Base-by-base conservation (phyloP, 345 rosid genomes). In the Salix brachista region DNA sequence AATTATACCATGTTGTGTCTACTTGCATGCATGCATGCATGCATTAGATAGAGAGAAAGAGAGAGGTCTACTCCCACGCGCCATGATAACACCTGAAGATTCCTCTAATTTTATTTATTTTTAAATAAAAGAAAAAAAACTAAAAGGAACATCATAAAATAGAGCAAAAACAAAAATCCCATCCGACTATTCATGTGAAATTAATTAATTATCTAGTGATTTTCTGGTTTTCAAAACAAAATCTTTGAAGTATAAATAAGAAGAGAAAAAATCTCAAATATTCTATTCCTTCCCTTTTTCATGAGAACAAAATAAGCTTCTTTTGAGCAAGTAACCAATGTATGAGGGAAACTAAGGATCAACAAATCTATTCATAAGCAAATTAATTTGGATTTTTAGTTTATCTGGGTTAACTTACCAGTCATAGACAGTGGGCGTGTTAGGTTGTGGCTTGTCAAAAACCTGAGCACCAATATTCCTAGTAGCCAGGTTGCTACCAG, bases 361-460 rank as follows among this genome's bases (percentile, higher is more conserved):
- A 13, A 4, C 1, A 37, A 26, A 50, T 25, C 5, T 4, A 11
- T 12, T 26, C 30, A 39, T 69, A 81, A 17, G 74, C 17, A 64
- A 18, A 69, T 5, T 5, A 18, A 14, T 12, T 46, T 12, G 44
- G 64, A 1, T 1, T 23, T 3, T 3, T 6, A n/a, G 37, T 34
- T 65, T 37, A 3, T 13, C 3, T 16, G 18, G 56, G 18, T 54
- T 36, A 46, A 73, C 68, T 41, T 76, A 95, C 99, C 99, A 95
- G 91, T 95, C 99, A 62, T 95, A 95, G 69, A 91, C 93, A 28
- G 97, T 89, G 62, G 99, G 99, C 32, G 99, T 85, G 87, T 95
- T 93, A 0, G 99, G 88, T 64, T 90, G 1, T 0, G 98, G 97
- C 83, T 87, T 90, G 83, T 95, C 99, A 41, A 91, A 92, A 54